Evolutionary conservation across 2,329 filamentous ascomycete genomes (phyloP).

Genomic region (Fusarium agapanthi): DNA sequence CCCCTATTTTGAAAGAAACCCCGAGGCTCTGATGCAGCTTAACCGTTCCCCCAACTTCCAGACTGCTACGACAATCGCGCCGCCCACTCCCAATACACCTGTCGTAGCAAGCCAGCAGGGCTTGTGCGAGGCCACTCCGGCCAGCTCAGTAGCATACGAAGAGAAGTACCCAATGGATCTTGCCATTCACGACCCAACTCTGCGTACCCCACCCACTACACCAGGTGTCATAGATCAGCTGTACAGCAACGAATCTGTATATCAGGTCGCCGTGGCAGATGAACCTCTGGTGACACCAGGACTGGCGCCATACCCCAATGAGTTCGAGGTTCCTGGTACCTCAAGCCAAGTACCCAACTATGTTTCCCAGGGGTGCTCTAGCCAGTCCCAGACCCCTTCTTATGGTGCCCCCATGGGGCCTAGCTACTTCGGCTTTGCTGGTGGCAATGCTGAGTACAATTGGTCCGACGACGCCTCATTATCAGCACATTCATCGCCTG

Average conservation of each 20-base stretch:
- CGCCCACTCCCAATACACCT: constrained; percentile 61
- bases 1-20: constrained; percentile 55
- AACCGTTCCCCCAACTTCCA: constrained; percentile 54
- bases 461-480: constrained; percentile 59
- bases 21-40: constrained; percentile 56
- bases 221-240: constrained; percentile 57
- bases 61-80: constrained; percentile 54
- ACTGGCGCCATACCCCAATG: constrained; percentile 55
- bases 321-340: constrained; percentile 55
- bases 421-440: constrained; percentile 51
- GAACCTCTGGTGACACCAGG: constrained; percentile 60
- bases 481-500: constrained; percentile 47
- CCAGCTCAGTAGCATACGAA: constrained; percentile 45
- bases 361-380: constrained; percentile 50
- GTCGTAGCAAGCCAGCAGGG: constrained; percentile 50
- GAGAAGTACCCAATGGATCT: constrained; percentile 45
- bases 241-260: constrained; percentile 52
- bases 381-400: constrained; percentile 60
- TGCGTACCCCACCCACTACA: constrained; percentile 64
- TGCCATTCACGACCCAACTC: constrained; percentile 52
- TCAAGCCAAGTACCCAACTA: constrained; percentile 56
- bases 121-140: constrained; percentile 51
- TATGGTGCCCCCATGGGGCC: constrained; percentile 55
- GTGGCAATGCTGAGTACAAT: constrained; percentile 58
- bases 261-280: constrained; percentile 53